Conservation (phyloP, 2,329 filamentous ascomycete species). For the Zymoseptoria tritici region DNA sequence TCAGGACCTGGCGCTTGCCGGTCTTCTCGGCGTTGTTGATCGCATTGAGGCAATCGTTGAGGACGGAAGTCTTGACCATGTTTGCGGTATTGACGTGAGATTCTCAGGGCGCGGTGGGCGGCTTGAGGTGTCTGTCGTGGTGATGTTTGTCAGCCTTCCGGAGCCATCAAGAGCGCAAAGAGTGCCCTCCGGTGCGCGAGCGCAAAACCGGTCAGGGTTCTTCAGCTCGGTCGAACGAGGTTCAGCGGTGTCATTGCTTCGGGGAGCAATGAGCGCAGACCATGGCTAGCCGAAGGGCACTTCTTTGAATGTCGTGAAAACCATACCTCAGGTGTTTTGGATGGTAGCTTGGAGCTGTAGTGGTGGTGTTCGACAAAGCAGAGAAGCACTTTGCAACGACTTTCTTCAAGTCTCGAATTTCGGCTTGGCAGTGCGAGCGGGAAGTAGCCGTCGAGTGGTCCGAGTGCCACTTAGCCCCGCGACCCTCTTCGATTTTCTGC, state of each 20-base stretch:
- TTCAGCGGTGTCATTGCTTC: conserved; percentile 39
- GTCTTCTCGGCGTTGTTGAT: conserved; percentile 99
- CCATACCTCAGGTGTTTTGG: conserved; percentile 30
- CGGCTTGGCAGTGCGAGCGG: background rate
- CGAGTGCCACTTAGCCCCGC: background rate
- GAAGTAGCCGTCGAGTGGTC: background rate
- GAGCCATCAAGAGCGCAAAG: conserved; percentile 57
- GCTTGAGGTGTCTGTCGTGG: conserved; percentile 53
- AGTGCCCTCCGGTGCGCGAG: conserved; percentile 51
- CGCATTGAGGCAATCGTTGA: conserved; percentile 77
- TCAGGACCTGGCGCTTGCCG: conserved; percentile 98
- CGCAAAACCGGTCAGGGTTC: conserved; percentile 48
- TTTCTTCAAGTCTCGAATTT: background rate
- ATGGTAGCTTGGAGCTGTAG: conserved; percentile 12
- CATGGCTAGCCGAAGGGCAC: conserved; percentile 47
- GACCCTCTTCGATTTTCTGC: conserved; percentile 1
- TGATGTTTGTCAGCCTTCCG: conserved; percentile 52
- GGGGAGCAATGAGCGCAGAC: conserved; percentile 36
- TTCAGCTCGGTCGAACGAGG: conserved; percentile 54
- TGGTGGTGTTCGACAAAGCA: background rate
- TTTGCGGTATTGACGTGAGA: conserved; percentile 65
- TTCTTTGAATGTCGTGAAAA: conserved; percentile 16
- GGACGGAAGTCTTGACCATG: conserved; percentile 98
- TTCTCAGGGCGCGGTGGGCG: conserved; percentile 64
- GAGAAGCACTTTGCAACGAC: background rate